Conservation (phyloP, 2,329 filamentous ascomycete species). For the Periconia sp. region DNA sequence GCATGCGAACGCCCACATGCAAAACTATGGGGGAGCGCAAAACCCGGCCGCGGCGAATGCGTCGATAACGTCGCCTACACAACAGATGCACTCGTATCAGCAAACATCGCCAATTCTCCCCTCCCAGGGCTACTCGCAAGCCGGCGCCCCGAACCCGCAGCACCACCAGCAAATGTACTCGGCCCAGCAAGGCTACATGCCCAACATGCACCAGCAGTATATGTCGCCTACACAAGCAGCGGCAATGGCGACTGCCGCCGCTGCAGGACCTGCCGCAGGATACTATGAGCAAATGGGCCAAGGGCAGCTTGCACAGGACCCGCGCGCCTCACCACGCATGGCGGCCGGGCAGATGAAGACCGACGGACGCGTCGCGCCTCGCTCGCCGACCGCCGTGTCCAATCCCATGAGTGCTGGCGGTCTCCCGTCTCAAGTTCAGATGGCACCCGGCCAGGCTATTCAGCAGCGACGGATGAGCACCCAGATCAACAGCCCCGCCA, state of each 20-base stretch:
- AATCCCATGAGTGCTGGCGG: constrained; percentile 58
- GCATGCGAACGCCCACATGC: constrained; percentile 50
- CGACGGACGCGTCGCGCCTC: constrained; percentile 70
- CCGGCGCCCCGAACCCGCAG: constrained; percentile 65
- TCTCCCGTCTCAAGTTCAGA: constrained; percentile 47
- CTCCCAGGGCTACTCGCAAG: constrained; percentile 73
- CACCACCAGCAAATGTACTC: constrained; percentile 80
- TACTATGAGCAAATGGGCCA: constrained; percentile 75
- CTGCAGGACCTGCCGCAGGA: constrained; percentile 77
- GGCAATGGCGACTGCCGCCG: constrained; percentile 92
- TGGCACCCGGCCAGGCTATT: constrained; percentile 42
- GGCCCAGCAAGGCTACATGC: constrained; percentile 76
- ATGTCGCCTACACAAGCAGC: constrained; percentile 83
- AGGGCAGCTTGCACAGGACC: constrained; percentile 62
- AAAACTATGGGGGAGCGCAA: constrained; percentile 45
- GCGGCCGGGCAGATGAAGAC: constrained; percentile 70
- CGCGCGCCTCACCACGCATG: constrained; percentile 77
- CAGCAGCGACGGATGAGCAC: constrained; percentile 50
- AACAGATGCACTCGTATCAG: constrained; percentile 57
- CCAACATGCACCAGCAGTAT: constrained; percentile 76
- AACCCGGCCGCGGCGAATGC: constrained; percentile 44
- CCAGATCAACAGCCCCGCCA: constrained; percentile 51
- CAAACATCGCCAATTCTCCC: constrained; percentile 82
- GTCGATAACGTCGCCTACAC: constrained; percentile 73
- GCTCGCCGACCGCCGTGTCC: constrained; percentile 76